These are phyloP conservation scores for Phaffomyces antillensis DNA, from an alignment of 805 yeast species.

Conservation along the genomic window DNA sequence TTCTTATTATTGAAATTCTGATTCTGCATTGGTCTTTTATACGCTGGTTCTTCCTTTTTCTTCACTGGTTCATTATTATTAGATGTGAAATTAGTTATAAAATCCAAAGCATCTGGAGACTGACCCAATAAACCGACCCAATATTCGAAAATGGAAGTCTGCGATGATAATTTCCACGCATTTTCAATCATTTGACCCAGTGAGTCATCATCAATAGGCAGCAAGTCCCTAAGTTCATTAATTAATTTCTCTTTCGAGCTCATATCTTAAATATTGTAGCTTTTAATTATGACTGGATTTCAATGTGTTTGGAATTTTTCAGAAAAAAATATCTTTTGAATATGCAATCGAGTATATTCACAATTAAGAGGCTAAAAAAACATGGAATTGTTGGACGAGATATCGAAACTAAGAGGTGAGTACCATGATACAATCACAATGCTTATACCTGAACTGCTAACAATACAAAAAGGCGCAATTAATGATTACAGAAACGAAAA, in stretches of 20 bases:
- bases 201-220: conserved; percentile 56
- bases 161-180: conserved; percentile 38
- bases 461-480: conserved; percentile 13
- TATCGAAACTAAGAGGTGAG: conserved; percentile 18
- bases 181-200: conserved; percentile 48
- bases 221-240: conserved; percentile 23
- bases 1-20: too few species aligned
- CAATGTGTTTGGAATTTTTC: not conserved
- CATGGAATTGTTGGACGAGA: conserved; percentile 12
- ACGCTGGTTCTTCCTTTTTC: not conserved
- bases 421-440: not conserved
- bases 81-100: conserved; percentile 37
- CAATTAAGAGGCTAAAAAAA: not conserved
- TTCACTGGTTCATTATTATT: not conserved
- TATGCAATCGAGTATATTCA: too few species aligned
- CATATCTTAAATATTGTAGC: not conserved
- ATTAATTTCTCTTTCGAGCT: conserved; percentile 5
- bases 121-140: conserved; percentile 52
- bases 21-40: not conserved
- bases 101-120: conserved; percentile 42
- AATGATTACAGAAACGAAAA: conserved; percentile 10
- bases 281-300: not conserved
- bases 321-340: not conserved
- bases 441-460: not conserved
- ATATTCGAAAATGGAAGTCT: conserved; percentile 43